Conservation (phyloP, 163 green algal genomes). For the Prototheca wickerhamii region DNA sequence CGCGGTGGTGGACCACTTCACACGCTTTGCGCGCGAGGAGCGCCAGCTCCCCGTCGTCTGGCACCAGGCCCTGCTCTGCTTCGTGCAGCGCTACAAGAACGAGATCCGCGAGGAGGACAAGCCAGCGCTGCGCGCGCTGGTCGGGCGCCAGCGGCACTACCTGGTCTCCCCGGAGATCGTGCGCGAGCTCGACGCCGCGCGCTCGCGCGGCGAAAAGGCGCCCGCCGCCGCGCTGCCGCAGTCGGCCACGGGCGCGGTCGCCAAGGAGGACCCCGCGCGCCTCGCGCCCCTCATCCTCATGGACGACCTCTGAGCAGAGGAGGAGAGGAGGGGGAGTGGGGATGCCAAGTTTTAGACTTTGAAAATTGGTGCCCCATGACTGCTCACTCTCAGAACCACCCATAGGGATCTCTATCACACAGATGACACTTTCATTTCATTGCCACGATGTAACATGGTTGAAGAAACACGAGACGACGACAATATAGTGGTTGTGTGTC, state of each 20-base stretch:
- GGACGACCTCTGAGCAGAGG: conserved; percentile 39
- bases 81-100: conserved; percentile 92
- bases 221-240: not conserved
- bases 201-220: conserved; percentile 12
- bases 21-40: conserved; percentile 77
- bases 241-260: conserved; percentile 12
- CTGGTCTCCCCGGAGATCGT: conserved; percentile 77
- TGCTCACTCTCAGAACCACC: too few species aligned
- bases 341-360: too few species aligned
- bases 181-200: conserved; percentile 65
- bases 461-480: too few species aligned
- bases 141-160: conserved; percentile 73
- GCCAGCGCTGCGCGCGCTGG: conserved; percentile 56
- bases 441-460: too few species aligned
- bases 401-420: too few species aligned
- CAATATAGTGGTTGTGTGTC: too few species aligned
- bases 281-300: conserved; percentile 71
- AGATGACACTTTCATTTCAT: too few species aligned
- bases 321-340: too few species aligned
- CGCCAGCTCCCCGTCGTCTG: conserved; percentile 91
- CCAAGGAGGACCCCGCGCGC: conserved; percentile 57
- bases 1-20: conserved; percentile 82
- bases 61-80: conserved; percentile 91
- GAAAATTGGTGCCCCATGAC: too few species aligned
- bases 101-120: conserved; percentile 77